Conservation (phyloP, 2,329 filamentous ascomycete species). For the Microdochium nivale region DNA sequence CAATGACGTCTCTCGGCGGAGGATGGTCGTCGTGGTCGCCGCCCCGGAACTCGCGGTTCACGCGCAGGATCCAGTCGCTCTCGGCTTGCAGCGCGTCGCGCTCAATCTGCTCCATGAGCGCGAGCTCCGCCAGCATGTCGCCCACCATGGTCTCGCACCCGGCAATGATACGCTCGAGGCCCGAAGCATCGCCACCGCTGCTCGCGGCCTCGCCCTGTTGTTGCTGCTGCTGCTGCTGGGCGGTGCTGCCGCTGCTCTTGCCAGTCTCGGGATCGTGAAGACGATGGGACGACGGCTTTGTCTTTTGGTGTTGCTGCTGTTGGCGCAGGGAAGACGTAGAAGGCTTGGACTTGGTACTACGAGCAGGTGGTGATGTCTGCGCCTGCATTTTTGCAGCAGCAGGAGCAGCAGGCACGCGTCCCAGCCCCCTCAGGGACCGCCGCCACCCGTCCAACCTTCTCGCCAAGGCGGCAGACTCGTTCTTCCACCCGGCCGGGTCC, state of each 20-base stretch:
- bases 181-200: too few species aligned
- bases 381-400: too few species aligned
- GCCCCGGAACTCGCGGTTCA: constrained; percentile 31
- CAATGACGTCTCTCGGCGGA: background rate
- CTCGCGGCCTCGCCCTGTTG: too few species aligned
- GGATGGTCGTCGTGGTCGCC: constrained; percentile 21
- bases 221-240: too few species aligned
- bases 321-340: too few species aligned
- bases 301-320: too few species aligned
- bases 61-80: constrained; percentile 47
- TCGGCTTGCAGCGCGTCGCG: constrained; percentile 46
- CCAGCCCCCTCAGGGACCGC: constrained; percentile 37
- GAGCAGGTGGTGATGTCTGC: too few species aligned
- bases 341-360: too few species aligned
- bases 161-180: constrained; percentile 14
- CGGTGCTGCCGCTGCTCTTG: background rate
- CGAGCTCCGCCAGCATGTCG: constrained; percentile 55
- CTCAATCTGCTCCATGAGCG: constrained; percentile 54
- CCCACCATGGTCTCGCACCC: constrained; percentile 33
- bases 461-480: constrained; percentile 42
- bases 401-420: constrained; percentile 6
- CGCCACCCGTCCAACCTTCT: constrained; percentile 48
- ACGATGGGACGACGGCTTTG: too few species aligned
- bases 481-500: constrained; percentile 44
- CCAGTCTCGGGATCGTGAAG: background rate